Percentiles rank a stretch among this genome's conserved stretches.
Conservation (phyloP, 1,284 basidiomycete genomes). For the Cutaneotrichosporon sp. region DNA sequence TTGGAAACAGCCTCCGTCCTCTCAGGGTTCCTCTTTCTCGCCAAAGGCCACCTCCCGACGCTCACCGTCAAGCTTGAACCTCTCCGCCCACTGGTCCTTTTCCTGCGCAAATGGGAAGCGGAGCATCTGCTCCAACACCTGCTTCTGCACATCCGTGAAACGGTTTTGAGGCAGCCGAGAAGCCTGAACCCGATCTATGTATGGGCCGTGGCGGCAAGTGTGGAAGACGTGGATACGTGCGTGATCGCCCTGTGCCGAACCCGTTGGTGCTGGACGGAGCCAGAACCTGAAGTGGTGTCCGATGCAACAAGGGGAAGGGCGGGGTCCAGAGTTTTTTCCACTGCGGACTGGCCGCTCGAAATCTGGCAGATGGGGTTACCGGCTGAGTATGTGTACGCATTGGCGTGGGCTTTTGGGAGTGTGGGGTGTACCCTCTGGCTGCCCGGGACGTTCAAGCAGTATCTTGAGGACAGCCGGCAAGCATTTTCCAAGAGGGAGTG, state of each 20-base stretch:
- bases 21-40: conserved; percentile 9
- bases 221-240: too few species aligned
- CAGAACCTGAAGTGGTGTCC: too few species aligned
- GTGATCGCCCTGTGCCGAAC: too few species aligned
- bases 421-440: background rate
- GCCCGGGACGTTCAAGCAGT: background rate
- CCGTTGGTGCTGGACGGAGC: too few species aligned
- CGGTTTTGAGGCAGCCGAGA: background rate
- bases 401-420: background rate
- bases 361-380: background rate
- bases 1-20: conserved; percentile 5
- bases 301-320: too few species aligned
- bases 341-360: background rate
- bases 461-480: background rate
- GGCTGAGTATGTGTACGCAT: background rate
- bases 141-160: conserved; percentile 6
- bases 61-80: conserved; percentile 6
- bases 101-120: conserved; percentile 10
- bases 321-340: too few species aligned
- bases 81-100: conserved; percentile 1
- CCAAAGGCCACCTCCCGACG: background rate
- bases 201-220: too few species aligned
- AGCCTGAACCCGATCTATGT: too few species aligned
- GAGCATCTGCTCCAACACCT: background rate
- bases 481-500: background rate